These are phyloP conservation scores for Vitis labrusca DNA, from an alignment of 164 flowering plant species.

Conservation along the genomic window DNA sequence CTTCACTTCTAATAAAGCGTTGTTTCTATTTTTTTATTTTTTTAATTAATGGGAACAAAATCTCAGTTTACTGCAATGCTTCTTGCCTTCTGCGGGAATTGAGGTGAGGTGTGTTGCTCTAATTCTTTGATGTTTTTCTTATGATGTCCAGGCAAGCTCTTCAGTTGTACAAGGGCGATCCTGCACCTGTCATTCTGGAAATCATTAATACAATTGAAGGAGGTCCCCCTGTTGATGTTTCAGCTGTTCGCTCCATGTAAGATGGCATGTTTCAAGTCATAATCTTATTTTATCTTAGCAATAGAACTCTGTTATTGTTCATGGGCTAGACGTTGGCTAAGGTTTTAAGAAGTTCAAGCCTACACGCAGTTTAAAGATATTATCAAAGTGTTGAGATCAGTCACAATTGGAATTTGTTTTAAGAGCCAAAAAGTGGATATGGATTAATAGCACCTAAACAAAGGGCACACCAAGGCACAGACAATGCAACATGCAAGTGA, in stretches of 20 bases:
- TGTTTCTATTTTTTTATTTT: no score
- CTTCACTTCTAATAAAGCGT: no score
- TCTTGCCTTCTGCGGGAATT: not conserved
- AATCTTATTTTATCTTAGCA: not conserved
- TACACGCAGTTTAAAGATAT: no score
- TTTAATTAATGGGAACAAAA: no score
- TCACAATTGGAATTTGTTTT: no score
- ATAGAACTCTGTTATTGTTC: no score
- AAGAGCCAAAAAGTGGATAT: no score
- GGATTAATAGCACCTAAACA: no score
- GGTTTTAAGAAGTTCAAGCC: not conserved
- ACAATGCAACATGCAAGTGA: no score
- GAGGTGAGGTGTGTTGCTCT: not conserved
- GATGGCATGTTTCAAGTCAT: conserved; percentile 11
- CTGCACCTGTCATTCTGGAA: conserved; percentile 67
- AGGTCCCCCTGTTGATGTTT: conserved; percentile 95
- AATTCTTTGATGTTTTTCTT: conserved; percentile 4
- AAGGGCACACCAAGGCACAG: no score
- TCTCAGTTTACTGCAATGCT: not conserved
- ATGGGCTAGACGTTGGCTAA: not conserved
- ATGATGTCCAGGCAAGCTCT: conserved; percentile 85
- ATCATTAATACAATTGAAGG: conserved; percentile 93
- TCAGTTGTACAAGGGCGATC: conserved; percentile 83
- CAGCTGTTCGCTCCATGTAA: conserved; percentile 93
- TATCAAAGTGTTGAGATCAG: no score